Conservation (phyloP, 176 grass and related monocot species). For the Ananas comosus region DNA sequence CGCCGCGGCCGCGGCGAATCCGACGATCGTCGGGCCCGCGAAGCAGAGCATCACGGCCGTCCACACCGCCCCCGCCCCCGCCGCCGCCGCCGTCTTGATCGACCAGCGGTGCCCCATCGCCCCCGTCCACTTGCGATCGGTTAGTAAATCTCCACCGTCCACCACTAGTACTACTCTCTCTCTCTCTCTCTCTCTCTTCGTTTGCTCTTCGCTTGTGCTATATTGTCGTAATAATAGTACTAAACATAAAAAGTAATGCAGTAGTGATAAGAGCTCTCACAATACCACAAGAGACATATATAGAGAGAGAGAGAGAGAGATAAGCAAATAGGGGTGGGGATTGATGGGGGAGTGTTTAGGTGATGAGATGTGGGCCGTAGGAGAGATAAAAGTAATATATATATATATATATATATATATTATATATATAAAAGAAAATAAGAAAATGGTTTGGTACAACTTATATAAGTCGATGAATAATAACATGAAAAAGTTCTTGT, state of each 20-base stretch:
- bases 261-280: too few species aligned
- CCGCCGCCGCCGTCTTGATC: constrained; percentile 25
- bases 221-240: not conserved
- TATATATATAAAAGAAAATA: too few species aligned
- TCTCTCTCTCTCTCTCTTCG: not conserved
- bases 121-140: not conserved
- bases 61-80: constrained; percentile 24
- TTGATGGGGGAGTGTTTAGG: not conserved
- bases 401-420: too few species aligned
- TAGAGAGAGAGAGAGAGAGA: too few species aligned
- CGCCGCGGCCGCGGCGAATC: constrained; percentile 39
- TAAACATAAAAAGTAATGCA: not conserved
- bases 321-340: too few species aligned
- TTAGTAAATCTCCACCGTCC: too few species aligned
- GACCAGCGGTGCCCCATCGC: constrained; percentile 41
- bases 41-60: constrained; percentile 33
- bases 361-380: constrained; percentile 5
- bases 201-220: not conserved
- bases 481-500: too few species aligned
- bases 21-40: constrained; percentile 29
- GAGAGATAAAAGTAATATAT: too few species aligned
- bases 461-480: too few species aligned
- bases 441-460: too few species aligned
- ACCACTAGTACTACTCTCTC: not conserved
- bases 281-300: too few species aligned